phyloP scores from a whole-genome alignment of 345 rosid species.

The Clarkia xantiana region DNA sequence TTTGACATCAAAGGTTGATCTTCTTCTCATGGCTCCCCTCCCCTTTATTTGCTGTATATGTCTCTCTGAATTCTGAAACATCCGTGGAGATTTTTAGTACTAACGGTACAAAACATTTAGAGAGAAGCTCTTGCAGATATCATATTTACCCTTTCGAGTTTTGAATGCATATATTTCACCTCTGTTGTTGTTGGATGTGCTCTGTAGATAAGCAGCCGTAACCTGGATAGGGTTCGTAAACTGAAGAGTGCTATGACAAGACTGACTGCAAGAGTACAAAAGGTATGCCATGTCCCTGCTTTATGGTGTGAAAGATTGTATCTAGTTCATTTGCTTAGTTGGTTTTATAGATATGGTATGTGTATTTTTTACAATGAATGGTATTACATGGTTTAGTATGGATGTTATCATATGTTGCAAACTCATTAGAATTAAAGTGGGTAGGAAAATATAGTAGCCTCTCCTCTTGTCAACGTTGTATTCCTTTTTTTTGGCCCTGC shows the following conservation, averaged over 20 bases:
- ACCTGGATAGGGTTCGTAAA: conserved; percentile 90
- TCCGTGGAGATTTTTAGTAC: no score
- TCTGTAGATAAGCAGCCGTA: conserved; percentile 83
- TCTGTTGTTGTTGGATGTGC: background rate
- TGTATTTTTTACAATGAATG: background rate
- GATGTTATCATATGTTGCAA: no score
- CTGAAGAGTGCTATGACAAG: conserved; percentile 96
- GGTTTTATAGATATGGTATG: background rate
- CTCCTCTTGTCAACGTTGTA: no score
- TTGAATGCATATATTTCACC: background rate
- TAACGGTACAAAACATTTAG: no score
- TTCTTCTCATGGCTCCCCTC: background rate
- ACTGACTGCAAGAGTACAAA: conserved; percentile 88
- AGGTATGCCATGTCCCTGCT: conserved; percentile 24
- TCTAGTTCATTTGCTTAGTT: background rate
- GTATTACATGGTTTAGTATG: no score
- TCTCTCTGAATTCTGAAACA: no score
- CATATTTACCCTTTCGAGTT: no score
- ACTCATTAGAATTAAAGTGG: no score
- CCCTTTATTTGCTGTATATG: no score
- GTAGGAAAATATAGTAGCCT: no score
- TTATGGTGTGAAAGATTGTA: conserved; percentile 4
- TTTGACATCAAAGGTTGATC: conserved; percentile 72
- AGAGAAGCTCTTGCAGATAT: no score
- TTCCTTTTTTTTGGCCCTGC: no score